Percentiles rank a stretch among this genome's conserved stretches.
phyloP scores from a whole-genome alignment of 768 basidiomycete species.

The Myochromella boudieri region DNA sequence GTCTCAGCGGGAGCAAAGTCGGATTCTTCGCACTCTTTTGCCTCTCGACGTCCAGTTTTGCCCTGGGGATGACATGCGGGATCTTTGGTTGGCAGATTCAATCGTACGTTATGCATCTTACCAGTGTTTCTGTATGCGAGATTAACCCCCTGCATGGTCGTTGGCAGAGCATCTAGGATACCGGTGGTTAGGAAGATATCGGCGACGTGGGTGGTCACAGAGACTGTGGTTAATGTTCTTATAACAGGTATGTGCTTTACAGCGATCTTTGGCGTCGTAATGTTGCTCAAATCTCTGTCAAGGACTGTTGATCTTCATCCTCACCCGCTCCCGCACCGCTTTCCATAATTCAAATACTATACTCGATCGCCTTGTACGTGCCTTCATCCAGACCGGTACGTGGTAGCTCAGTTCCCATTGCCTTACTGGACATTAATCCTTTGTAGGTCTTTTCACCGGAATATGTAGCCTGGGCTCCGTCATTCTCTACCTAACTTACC shows the following conservation, averaged over 20 bases:
- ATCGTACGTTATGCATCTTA: not conserved
- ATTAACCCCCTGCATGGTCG: not conserved
- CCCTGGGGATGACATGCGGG: constrained; percentile 8
- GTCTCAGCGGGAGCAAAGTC: constrained; percentile 7
- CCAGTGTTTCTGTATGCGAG: not conserved
- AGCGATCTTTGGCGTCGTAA: not conserved
- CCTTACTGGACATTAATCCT: too few species aligned
- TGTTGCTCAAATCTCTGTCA: too few species aligned
- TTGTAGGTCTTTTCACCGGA: constrained; percentile 23
- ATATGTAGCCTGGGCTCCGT: constrained; percentile 30
- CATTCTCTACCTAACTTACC: constrained; percentile 22
- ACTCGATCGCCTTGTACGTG: constrained; percentile 32
- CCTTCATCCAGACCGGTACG: constrained; percentile 31
- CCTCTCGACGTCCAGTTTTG: not conserved
- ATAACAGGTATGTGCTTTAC: not conserved
- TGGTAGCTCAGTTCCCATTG: too few species aligned
- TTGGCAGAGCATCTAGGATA: constrained; percentile 6
- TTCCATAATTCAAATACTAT: constrained; percentile 31
- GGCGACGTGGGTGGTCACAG: constrained; percentile 15
- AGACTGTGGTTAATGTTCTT: constrained; percentile 6
- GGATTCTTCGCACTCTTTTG: not conserved
- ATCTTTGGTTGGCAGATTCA: constrained; percentile 1
- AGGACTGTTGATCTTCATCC: constrained; percentile 17
- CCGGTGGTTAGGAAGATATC: constrained; percentile 18
- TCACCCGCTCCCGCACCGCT: constrained; percentile 29